Evolutionary conservation across 371 early-diverging fungal species (phyloP), one percentile per base, ranked within the genome.

Genomic region (Gilbertella persicaria): DNA sequence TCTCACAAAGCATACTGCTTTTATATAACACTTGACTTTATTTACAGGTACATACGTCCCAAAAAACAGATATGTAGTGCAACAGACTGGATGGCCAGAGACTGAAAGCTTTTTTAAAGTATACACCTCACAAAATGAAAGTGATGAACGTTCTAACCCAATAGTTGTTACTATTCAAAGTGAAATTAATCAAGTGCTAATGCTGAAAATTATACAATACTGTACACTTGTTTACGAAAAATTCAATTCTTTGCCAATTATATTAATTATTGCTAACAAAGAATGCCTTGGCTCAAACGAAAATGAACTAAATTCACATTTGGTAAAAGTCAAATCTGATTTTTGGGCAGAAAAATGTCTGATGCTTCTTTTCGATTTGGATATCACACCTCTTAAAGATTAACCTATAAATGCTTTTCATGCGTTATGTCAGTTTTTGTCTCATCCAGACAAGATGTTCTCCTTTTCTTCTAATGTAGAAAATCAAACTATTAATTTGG

Each of bases 341-440:
- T 52, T 58, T 52, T 52, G 59, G 59, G 58, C 47, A 47, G 52
- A 56, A 50, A 56, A 56, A 56, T 56, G 57, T 56, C 38, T 44
- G 45, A 58, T 58, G 52, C 42, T 58, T 52, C 53, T 52, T 58
- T 41, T 48, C 41, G 42, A 41, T 58, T 58, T 40, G 52, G 26
- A 58, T 41, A 23, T 58, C 48, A 47, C 48, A 42, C 52, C 59
- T 58, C 16, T 58, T 1, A 58, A 52, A 24, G 25, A 52, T 47
- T 48, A 52, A 42, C 30, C 44, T 53, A 38, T 37, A 16, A 59
- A 59, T 53, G 45, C 57, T 57, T 49, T 57, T 25, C 24, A 33
- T 50, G 50, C 50, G 50, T 57, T 57, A 50, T 57, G 57, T 50
- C 50, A 57, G 44, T 44, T 56, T 43, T 47, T 55, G 38, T 48